These are phyloP conservation scores for Daedalea quercina DNA, from an alignment of 768 basidiomycete genomes.

Conservation along the genomic window DNA sequence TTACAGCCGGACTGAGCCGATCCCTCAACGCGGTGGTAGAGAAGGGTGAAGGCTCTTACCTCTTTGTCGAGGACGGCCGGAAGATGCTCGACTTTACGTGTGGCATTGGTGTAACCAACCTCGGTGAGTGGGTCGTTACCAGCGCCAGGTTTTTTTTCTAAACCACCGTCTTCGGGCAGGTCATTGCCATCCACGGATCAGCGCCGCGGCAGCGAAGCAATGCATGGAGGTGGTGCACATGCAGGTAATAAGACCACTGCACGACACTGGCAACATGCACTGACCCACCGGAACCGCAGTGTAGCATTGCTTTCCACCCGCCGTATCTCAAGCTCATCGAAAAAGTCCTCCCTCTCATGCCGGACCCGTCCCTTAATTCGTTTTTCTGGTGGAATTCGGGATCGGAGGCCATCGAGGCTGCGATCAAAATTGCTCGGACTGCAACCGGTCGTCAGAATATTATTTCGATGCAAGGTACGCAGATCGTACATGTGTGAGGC, in stretches of 20 bases:
- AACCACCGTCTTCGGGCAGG: constrained; percentile 34
- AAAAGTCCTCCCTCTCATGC: constrained; percentile 82
- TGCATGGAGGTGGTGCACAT: constrained; percentile 74
- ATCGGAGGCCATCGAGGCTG: constrained; percentile 86
- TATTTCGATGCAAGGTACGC: constrained; percentile 79
- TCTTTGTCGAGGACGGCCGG: constrained; percentile 65
- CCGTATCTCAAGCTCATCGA: constrained; percentile 87
- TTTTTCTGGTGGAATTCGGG: constrained; percentile 99
- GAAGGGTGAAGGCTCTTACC: constrained; percentile 68
- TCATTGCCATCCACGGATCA: constrained; percentile 83
- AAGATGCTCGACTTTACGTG: constrained; percentile 79
- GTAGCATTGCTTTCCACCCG: constrained; percentile 82
- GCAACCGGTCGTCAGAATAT: constrained; percentile 82
- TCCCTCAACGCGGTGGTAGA: constrained; percentile 49
- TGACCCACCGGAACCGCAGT: constrained; percentile 35
- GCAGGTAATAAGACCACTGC: constrained; percentile 41
- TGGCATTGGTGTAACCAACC: constrained; percentile 83
- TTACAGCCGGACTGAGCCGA: constrained; percentile 37
- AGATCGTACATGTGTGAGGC: neutral
- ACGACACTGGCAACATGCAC: neutral
- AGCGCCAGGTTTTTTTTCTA: neutral
- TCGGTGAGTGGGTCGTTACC: constrained; percentile 39
- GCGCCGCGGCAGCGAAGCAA: constrained; percentile 84
- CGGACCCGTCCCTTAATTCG: constrained; percentile 81
- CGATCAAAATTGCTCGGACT: constrained; percentile 79